Conservation (phyloP, 192 early-diverging fungal genomes). For the Linderina pennispora region DNA sequence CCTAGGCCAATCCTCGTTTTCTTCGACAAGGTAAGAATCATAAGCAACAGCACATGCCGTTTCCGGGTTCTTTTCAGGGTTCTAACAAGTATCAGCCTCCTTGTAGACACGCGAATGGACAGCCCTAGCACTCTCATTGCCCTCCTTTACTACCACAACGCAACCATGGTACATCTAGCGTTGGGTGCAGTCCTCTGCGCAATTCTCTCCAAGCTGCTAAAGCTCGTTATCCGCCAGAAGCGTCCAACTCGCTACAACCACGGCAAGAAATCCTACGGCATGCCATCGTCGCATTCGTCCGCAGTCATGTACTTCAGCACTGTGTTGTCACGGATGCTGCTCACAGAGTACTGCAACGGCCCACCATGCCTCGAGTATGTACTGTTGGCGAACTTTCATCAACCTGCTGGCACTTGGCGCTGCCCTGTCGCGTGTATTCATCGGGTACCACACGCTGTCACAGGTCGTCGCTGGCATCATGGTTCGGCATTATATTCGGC, state of each 20-base stretch:
- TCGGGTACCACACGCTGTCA: conserved; percentile 23
- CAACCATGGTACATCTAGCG: conserved; percentile 4
- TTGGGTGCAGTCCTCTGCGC: conserved; percentile 16
- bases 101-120: conserved; percentile 34
- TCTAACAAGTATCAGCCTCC: neutral
- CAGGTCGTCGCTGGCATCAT: conserved; percentile 37
- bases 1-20: conserved; percentile 1
- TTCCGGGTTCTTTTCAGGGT: neutral
- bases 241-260: conserved; percentile 5
- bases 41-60: neutral
- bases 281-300: conserved; percentile 41
- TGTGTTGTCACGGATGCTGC: conserved; percentile 4
- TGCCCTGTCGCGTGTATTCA: conserved; percentile 33
- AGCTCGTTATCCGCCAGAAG: conserved; percentile 24
- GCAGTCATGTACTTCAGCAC: conserved; percentile 21
- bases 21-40: conserved; percentile 15
- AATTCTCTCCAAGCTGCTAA: conserved; percentile 21
- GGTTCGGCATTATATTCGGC: conserved; percentile 18
- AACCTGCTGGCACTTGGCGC: conserved; percentile 1
- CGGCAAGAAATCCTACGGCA: conserved; percentile 19
- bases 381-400: neutral
- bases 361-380: neutral
- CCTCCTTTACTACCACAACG: conserved; percentile 28
- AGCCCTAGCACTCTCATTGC: conserved; percentile 3
- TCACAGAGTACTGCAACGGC: neutral